Base-by-base conservation (phyloP, 1,284 basidiomycete species). In the Hypsizygus ulmarius region DNA sequence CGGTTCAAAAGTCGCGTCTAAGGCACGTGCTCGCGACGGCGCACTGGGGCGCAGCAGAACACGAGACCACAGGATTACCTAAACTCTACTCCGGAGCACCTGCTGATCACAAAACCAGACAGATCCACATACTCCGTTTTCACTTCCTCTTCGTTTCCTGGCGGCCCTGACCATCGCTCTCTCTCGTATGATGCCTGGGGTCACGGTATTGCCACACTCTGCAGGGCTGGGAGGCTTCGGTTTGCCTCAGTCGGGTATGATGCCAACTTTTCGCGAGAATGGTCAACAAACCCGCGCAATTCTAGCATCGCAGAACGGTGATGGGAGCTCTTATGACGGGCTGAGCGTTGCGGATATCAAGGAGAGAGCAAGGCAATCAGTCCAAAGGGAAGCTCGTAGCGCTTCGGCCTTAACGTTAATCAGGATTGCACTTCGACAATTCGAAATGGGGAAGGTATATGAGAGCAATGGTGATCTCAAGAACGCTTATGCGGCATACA, bases 301-400 rank as follows among this genome's bases (percentile, higher is more conserved):
- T 50, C 30, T 49, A 62, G 39, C 56, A 25, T 47, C 43, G 25
- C 56, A 52, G 28, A 56, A 49, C 19, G 49, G 50, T 28, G 36
- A 54, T 49, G 51, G 47, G 39, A 34, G 56, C 29, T 47, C 54
- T 27, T 54, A 59, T 15, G 65, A 65, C 47, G 66, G 66, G 45
- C 62, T 74, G 52, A 74, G 77, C n/a, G 73, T 82, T 44, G 66
- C 73, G 32, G 82, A 84, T 50, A 81, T 89, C 61, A 87, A 85
- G 63, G 71, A 74, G 43, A 77, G 70, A 59, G 82, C 79, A 8
- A 82, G 74, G 60, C 79, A 79, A 45, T 68, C 73, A 38, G 81
- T 80, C 11, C 69, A 72, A 42, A 77, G 69, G 49, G 72, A 75
- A 49, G 75, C 78, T 27, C 71, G 69, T 50, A 79, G 81, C 12